phyloP scores from a whole-genome alignment of 331 rosid genomes.

The Ulmus americana region DNA sequence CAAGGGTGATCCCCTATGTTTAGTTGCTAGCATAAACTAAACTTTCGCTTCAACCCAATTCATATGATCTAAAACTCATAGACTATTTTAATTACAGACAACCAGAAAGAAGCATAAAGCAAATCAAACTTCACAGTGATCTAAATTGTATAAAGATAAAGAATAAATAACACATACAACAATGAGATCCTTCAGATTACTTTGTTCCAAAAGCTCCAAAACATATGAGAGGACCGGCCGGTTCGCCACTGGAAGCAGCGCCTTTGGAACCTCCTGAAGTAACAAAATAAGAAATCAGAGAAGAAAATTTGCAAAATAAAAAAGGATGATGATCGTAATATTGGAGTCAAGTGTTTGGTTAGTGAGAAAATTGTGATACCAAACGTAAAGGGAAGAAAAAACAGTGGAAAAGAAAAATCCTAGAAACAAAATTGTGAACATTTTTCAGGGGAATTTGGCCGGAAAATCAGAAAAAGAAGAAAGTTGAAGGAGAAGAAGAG shows the following conservation, averaged over 20 bases:
- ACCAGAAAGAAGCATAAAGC: not conserved
- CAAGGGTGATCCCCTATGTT: not conserved
- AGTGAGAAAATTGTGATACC: not conserved
- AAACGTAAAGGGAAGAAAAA: not conserved
- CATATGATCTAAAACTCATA: not conserved
- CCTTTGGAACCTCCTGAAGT: constrained; percentile 81
- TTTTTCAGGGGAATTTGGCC: not conserved
- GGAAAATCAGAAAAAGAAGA: not conserved
- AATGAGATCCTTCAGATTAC: constrained; percentile 82
- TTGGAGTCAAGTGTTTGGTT: not conserved
- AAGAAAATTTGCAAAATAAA: not conserved
- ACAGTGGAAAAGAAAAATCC: not conserved
- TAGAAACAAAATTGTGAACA: not conserved
- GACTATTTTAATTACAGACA: not conserved
- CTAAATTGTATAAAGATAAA: not conserved
- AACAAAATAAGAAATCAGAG: not conserved
- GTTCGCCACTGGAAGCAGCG: constrained; percentile 92
- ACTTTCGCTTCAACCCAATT: not conserved
- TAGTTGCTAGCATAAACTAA: not conserved
- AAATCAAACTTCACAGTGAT: not conserved
- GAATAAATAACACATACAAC: constrained; percentile 46
- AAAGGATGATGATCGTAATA: not conserved
- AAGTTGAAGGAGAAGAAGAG: not conserved
- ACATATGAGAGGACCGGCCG: constrained; percentile 84
- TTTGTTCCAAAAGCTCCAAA: constrained; percentile 69